Base-by-base conservation (phyloP, 1,139 yeast genomes). In the Nakaseomyces nivariensis region DNA sequence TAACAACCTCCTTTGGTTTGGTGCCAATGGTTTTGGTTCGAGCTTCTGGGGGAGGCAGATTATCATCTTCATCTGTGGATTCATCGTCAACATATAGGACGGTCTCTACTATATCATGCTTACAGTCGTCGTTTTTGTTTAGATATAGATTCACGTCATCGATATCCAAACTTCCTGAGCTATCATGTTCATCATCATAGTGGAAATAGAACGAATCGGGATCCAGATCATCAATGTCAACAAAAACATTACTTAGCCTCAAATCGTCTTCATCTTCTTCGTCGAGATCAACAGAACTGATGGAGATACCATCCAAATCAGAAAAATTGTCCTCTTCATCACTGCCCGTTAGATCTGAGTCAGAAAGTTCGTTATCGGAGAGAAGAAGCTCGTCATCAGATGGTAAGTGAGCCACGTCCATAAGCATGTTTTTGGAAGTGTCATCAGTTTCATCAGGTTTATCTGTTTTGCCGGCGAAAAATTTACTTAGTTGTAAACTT, bases 51-150 rank as follows among this genome's bases (percentile, higher is more conserved):
- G 81, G 81, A 3, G 95, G 95, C 45, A 90, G 69, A 22, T 81
- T 74, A 32, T 78, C 76, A 63, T 92, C 97, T 54, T 87, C 95
- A 67, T 92, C 98, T 0, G 97, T 92, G 9, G 95, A 86, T 58
- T 90, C 96, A 44, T 92, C 95, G 55, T 71, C 73, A 40, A 65
- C 62, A 48, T 61, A 67, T 6, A 54, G 54, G 4, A 58, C 58
- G 36, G 61, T 56, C 27, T 63, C 67, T 7, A 54, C 52, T 29
- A 54, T 57, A 32, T 60, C 63, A 38, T 60, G 61, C 29, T 56
- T 57, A 43, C 53, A 48, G 22, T 55, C 54, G 10, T 55, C 51
- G 7, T 47, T 43, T 11, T 45, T 47, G 13, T 47, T 48, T 9
- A 37, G 32, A n/a, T 41, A 45, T 24, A 43, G 46, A n/a, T 48